A percentile compares a stretch with the other conserved stretches of the same genome.
phyloP scores from a whole-genome alignment of 2,329 filamentous ascomycete species.

The Aphanocladium album region DNA sequence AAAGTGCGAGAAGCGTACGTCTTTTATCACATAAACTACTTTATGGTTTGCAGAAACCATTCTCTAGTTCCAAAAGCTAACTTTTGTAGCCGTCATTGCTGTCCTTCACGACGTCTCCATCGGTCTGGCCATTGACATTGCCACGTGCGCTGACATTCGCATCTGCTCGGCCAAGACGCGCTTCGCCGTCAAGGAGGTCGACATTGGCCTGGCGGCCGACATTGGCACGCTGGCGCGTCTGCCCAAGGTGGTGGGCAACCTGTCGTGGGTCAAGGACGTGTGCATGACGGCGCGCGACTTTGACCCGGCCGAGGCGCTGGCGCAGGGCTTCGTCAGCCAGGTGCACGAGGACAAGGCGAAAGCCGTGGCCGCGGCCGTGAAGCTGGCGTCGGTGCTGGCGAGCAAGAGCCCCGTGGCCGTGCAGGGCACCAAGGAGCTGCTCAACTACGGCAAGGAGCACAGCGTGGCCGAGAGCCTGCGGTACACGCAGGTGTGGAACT shows the following conservation, averaged over 20 bases:
- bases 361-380: constrained; percentile 57
- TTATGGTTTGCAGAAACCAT: neutral
- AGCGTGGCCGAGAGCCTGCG: constrained; percentile 70
- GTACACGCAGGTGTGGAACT: constrained; percentile 87
- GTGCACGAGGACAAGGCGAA: constrained; percentile 60
- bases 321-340: constrained; percentile 64
- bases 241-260: constrained; percentile 65
- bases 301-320: constrained; percentile 60
- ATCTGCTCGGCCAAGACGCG: constrained; percentile 55
- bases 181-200: constrained; percentile 74
- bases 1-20: constrained; percentile 79
- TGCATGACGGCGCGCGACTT: constrained; percentile 67
- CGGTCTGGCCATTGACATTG: constrained; percentile 72
- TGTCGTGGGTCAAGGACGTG: constrained; percentile 77
- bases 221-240: constrained; percentile 70
- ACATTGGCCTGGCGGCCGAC: constrained; percentile 75
- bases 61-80: no score
- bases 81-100: constrained; percentile 63
- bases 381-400: constrained; percentile 61
- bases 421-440: constrained; percentile 78
- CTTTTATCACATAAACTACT: constrained; percentile 1
- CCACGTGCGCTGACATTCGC: constrained; percentile 65
- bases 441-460: constrained; percentile 79
- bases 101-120: constrained; percentile 74
- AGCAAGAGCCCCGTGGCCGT: constrained; percentile 84